Conservation (phyloP, 1,284 basidiomycete genomes). For the Cutaneotrichosporon spelunceum region DNA sequence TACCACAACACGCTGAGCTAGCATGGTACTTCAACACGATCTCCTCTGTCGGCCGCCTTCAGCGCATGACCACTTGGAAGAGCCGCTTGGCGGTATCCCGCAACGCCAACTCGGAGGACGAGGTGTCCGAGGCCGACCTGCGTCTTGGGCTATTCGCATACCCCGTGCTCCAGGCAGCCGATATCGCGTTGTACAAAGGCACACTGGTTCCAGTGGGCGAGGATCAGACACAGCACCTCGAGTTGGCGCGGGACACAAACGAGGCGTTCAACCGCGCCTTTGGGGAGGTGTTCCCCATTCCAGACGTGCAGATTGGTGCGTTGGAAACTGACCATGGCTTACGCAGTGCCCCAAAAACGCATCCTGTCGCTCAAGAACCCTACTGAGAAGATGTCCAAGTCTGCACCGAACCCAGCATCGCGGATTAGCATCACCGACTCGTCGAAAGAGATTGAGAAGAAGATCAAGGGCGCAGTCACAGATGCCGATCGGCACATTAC, state of each 20-base stretch:
- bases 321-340: constrained; percentile 14
- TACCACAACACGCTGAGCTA: constrained; percentile 78
- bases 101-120: constrained; percentile 68
- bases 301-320: constrained; percentile 71
- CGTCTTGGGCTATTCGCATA: constrained; percentile 86
- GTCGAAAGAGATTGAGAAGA: constrained; percentile 61
- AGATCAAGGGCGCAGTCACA: constrained; percentile 79
- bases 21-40: constrained; percentile 87
- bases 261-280: constrained; percentile 67
- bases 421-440: constrained; percentile 83
- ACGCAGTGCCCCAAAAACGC: constrained; percentile 67
- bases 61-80: constrained; percentile 95
- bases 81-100: constrained; percentile 58
- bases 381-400: constrained; percentile 91
- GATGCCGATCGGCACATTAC: constrained; percentile 71
- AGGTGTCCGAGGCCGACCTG: constrained; percentile 75
- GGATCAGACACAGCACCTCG: constrained; percentile 91
- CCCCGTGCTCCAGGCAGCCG: constrained; percentile 89
- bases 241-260: constrained; percentile 78
- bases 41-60: constrained; percentile 74
- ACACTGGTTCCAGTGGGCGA: constrained; percentile 94
- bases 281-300: constrained; percentile 65
- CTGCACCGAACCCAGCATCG: constrained; percentile 71
- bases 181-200: constrained; percentile 83
- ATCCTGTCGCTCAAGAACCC: constrained; percentile 80